phyloP scores from a whole-genome alignment of 176 grass and related monocot genomes.

The Ananas comosus region DNA sequence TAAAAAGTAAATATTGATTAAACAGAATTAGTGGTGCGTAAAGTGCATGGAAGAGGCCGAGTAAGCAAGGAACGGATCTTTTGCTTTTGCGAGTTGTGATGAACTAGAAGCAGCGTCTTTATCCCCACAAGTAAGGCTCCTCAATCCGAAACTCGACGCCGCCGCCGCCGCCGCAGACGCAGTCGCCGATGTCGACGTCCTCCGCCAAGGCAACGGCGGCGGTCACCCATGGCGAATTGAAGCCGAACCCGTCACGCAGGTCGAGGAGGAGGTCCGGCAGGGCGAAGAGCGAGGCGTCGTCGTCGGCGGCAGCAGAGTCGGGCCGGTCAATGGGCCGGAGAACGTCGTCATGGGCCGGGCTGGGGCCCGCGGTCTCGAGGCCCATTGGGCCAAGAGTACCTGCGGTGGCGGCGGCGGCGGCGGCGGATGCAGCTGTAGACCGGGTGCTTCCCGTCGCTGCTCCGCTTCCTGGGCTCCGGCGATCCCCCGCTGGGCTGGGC shows the following conservation, averaged over 20 bases:
- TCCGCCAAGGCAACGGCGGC: conserved; percentile 27
- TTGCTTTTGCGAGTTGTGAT: too few relatives aligned
- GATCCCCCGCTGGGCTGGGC: conserved; percentile 20
- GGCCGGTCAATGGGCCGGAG: background rate
- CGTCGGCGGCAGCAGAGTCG: background rate
- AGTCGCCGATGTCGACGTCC: conserved; percentile 14
- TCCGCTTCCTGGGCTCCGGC: conserved; percentile 16
- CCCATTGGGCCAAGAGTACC: too few relatives aligned
- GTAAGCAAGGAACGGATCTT: background rate
- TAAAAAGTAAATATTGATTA: background rate
- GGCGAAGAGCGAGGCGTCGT: conserved; percentile 67
- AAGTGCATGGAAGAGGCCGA: background rate
- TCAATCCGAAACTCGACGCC: conserved; percentile 50
- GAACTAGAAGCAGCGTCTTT: conserved; percentile 18
- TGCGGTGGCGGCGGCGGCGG: conserved; percentile 43
- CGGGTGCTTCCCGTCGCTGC: conserved; percentile 49
- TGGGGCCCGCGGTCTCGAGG: too few relatives aligned
- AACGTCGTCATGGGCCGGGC: conserved; percentile 21
- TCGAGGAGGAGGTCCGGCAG: conserved; percentile 84
- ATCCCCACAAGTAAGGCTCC: conserved; percentile 71
- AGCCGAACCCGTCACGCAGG: conserved; percentile 47
- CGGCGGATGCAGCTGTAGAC: conserved; percentile 61
- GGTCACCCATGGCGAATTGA: conserved; percentile 23
- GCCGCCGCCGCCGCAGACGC: conserved; percentile 22
- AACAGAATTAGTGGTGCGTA: background rate